Evolutionary conservation across 768 basidiomycete species (phyloP).

Genomic region (Fomitopsis pulvina): DNA sequence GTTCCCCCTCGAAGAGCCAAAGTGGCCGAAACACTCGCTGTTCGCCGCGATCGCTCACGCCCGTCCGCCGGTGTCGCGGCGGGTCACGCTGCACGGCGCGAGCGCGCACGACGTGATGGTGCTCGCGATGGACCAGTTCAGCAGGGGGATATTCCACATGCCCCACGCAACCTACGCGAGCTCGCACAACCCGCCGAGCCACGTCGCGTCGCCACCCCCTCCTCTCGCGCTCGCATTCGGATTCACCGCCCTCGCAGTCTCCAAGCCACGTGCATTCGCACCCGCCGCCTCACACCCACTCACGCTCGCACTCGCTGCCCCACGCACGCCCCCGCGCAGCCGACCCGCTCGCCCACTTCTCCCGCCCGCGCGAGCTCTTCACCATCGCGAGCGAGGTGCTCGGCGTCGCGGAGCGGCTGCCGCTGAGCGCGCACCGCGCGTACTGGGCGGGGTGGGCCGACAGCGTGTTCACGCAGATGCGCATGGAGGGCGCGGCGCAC

Average conservation of each 20-base stretch:
- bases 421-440: conserved; percentile 35
- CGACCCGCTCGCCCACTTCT: conserved; percentile 26
- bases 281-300: conserved; percentile 2
- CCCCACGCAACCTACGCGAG: conserved; percentile 38
- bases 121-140: conserved; percentile 64
- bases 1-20: conserved; percentile 28
- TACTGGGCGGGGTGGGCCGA: conserved; percentile 60
- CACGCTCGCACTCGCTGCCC: conserved; percentile 7
- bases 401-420: conserved; percentile 50
- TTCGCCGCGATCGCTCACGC: conserved; percentile 43
- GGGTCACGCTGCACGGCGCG: conserved; percentile 37
- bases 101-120: conserved; percentile 46
- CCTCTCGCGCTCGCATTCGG: conserved; percentile 6
- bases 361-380: conserved; percentile 52
- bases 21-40: conserved; percentile 46
- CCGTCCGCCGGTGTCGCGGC: conserved; percentile 42
- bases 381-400: conserved; percentile 59
- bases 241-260: conserved; percentile 5
- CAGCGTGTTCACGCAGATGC: conserved; percentile 55
- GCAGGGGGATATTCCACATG: conserved; percentile 66
- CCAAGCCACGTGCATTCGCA: no score
- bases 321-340: conserved; percentile 6
- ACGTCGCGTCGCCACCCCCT: conserved; percentile 7
- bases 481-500: conserved; percentile 46
- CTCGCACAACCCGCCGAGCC: conserved; percentile 15